These are phyloP conservation scores for Heritiera littoralis DNA, from an alignment of 345 rosid species.

Conservation along the genomic window DNA sequence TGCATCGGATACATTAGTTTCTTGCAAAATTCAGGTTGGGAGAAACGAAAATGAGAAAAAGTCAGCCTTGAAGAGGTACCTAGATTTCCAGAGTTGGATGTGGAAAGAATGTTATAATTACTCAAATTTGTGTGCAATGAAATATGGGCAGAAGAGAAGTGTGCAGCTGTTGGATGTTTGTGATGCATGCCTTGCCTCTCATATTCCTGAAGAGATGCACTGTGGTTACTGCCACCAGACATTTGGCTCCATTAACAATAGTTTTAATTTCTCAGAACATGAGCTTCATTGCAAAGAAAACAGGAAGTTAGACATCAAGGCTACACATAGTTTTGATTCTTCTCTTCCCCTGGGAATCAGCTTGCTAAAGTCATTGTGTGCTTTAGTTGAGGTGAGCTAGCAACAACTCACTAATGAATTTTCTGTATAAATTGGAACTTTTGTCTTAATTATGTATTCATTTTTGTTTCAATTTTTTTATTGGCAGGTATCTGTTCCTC, in stretches of 20 bases:
- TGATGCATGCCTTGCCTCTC: conserved; percentile 56
- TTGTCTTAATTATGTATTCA: background rate
- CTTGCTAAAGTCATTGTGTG: conserved; percentile 66
- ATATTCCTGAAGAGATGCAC: conserved; percentile 54
- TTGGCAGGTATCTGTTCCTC: conserved; percentile 68
- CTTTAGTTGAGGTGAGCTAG: conserved; percentile 70
- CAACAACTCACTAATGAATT: background rate
- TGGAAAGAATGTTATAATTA: conserved; percentile 66
- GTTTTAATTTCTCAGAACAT: conserved; percentile 39
- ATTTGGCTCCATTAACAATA: conserved; percentile 37
- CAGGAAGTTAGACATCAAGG: conserved; percentile 36
- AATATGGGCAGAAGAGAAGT: conserved; percentile 60
- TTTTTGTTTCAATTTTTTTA: conserved; percentile 12
- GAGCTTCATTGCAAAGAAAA: conserved; percentile 46
- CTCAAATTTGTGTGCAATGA: conserved; percentile 48
- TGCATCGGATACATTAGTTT: conserved; percentile 48
- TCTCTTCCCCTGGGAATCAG: conserved; percentile 74
- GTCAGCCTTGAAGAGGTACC: conserved; percentile 67
- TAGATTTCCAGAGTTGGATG: conserved; percentile 79
- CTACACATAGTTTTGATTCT: conserved; percentile 31
- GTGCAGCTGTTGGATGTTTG: conserved; percentile 62
- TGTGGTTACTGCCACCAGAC: conserved; percentile 72
- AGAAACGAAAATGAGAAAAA: conserved; percentile 65
- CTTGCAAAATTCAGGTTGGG: conserved; percentile 77
- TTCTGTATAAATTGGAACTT: background rate